Base-by-base conservation (phyloP, 2,329 filamentous ascomycete species). In the Microcyclosporella mali region DNA sequence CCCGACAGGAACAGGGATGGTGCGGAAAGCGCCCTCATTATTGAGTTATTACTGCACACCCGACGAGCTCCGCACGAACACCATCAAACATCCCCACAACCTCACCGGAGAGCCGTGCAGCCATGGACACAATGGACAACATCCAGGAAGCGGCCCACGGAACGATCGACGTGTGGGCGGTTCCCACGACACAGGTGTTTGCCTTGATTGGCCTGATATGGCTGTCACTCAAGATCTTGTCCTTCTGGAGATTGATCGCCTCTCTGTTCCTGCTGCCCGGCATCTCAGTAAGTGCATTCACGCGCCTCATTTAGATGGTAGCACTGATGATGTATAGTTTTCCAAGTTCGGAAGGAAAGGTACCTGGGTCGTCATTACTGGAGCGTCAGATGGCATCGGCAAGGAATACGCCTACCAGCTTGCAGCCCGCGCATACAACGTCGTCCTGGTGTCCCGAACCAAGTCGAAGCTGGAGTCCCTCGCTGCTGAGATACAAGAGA, bases 391-490 rank as follows among this genome's bases (percentile, higher is more conserved):
- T 67, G 94, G 92, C 52, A 82, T 98, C 50, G 92, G 92, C 63
- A 97, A 95, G 70, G 92, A 98, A 70, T 98, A 88, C 64, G 88
- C 90, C 29, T 75, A 84, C 25, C 88, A 97, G 66, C 82, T 98
- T 44, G 89, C 92, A 17, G 74, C 79, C 49, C 89, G 92, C 64
- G 89, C 89, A 58, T 98, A 90, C 79, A 97, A 95, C 69, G 74
- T 97, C 56, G 72, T 98, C 50, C 86, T 98, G 56, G 83, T 98
- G 49, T 97, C 92, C 34, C 89, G 94, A 58, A 97, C 94, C n/a
- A 77, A 85, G 55, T 87, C 87, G 31, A 98, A 98, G 70, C 82
- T 98, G 54, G 79, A 86, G 41, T 67, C 79, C 2, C 77, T 98
- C 38, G 80, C 86, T 33, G 67, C 77, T 27, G 85, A 95, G 55